Evolutionary conservation across 2,329 filamentous ascomycete species (phyloP), one percentile per base, ranked within the genome.

Genomic region (Fonsecaea erecta): DNA sequence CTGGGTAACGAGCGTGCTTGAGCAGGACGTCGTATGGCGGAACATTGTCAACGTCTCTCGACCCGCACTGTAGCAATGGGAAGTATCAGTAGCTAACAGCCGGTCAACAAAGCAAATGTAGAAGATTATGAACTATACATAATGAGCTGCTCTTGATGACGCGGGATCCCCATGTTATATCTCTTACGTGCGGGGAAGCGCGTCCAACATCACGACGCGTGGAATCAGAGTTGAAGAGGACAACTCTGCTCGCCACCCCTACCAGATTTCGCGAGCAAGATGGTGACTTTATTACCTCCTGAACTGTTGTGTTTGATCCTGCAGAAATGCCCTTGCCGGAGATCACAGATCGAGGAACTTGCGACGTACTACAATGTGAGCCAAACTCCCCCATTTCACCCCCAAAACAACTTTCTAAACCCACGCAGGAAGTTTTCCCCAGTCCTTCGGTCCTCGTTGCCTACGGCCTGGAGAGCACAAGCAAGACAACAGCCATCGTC

Each of bases 391-490:
- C 37, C 14, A 30, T 30, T 8, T 8, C 28, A 30, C 8, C 28
- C 28, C 28, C 28, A 30, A n/a, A n/a, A n/a, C n/a, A n/a, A n/a
- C n/a, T n/a, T n/a, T n/a, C n/a, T 30, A 3, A 30, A 16, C 57
- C 4, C 66, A 40, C 56, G 61, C 30, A 62, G 37, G 35, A 35
- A 51, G 48, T 51, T 16, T 68, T 88, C n/a, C 88, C 91, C 32
- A 88, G 86, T 63, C 90, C 90, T 63, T 82, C 87, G 11, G 90
- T 91, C 66, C 77, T 97, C 11, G 87, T 97, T 24, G 77, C 96
- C 55, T 88, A 98, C 76, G 95, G 95, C 57, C 86, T 93, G 32
- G 88, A 93, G 73, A 90, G 92, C 1, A 96, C 93, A 0, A 94
- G 93, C 46, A 98, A 98, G 79, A 91, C 88, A 34, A 85, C 86